Evolutionary conservation across 139 green algal genomes (phyloP), one percentile per base, ranked within the genome.

Genomic region (Closterium sp.): DNA sequence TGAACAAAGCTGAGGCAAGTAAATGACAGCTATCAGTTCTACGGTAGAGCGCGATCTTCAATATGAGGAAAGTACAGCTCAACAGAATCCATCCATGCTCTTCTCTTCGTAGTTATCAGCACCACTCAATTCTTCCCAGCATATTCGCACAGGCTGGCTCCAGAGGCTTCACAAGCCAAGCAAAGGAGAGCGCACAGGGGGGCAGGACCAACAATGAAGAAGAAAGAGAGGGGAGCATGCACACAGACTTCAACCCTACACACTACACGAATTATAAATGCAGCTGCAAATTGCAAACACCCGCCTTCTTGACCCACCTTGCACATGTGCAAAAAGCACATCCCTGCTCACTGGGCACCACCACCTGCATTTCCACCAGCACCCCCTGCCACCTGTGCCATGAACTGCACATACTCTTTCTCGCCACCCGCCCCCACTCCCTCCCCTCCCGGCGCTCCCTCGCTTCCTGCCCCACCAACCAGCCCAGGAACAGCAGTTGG

Each of bases 361-460:
- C 62, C 62, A 79, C 17, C 62, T 79, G 62, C 62, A 22, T 24
- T 79, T 24, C 62, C 62, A 27, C 62, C 62, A 79, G 62, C 27
- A 13, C 62, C 62, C 10, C 17, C 62, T 79, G 62, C 91, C 90
- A 94, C 91, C 28, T 94, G 90, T 31, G 34, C 34, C 92, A 94
- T 94, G 86, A 94, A 94, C 70, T 70, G 31, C 86, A 93, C 92
- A 87, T 94, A 94, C 92, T 94, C 92, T 19, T 92, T 91, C 86
- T 94, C 91, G 27, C 95, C 92, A 24, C n/a, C 31, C 85, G 31
- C 7, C 7, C 17, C 62, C 17, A 24, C 62, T 79, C 62, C 62
- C 62, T 27, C 62, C 62, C 62, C 62, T 79, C 62, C 62, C 62
- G 17, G 62, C 4, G 31, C 10, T 89, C 85, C 28, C 85, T 31